Evolutionary conservation across 371 early-diverging fungal genomes (phyloP).

Genomic region (Rhizomucor pusillus): DNA sequence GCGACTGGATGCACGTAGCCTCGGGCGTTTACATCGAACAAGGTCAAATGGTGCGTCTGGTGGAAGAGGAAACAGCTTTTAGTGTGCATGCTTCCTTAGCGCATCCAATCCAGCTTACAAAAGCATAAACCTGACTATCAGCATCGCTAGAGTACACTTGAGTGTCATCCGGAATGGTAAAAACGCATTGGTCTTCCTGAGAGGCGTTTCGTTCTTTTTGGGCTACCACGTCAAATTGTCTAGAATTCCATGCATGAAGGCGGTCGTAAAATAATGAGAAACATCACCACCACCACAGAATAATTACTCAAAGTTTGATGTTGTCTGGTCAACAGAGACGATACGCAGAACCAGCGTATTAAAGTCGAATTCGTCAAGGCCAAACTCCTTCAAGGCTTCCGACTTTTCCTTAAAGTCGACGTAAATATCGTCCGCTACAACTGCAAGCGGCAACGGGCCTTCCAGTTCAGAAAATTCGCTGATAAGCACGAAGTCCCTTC

Average conservation of each 20-base stretch:
- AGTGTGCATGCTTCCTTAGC: background rate
- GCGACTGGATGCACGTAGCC: slow-evolving; percentile 61
- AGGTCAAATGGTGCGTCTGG: slow-evolving; percentile 58
- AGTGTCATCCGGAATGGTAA: slow-evolving; percentile 57
- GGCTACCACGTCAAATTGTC: slow-evolving; percentile 8
- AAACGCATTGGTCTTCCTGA: slow-evolving; percentile 17
- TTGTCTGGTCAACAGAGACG: slow-evolving; percentile 50
- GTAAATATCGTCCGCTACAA: slow-evolving; percentile 35
- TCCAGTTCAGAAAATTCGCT: slow-evolving; percentile 63
- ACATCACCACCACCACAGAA: background rate
- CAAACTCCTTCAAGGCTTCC: slow-evolving; percentile 12
- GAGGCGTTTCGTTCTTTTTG: slow-evolving; percentile 3
- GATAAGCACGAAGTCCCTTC: slow-evolving; percentile 52
- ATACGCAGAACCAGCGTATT: slow-evolving; percentile 58
- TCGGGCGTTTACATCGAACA: slow-evolving; percentile 60
- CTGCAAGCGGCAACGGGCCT: slow-evolving; percentile 53
- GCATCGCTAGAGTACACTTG: slow-evolving; percentile 55
- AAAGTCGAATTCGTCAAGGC: slow-evolving; percentile 42
- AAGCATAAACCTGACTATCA: slow-evolving; percentile 52
- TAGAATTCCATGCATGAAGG: slow-evolving; percentile 1
- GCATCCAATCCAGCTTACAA: slow-evolving; percentile 29
- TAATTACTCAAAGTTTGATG: slow-evolving; percentile 29
- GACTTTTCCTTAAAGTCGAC: slow-evolving; percentile 29
- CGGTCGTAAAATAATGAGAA: background rate
- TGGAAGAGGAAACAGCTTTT: slow-evolving; percentile 3